A percentile compares a stretch with the other conserved stretches of the same genome.
Evolutionary conservation across 2,329 filamentous ascomycete genomes (phyloP).

Genomic region (Chaetomiaceae sp.): DNA sequence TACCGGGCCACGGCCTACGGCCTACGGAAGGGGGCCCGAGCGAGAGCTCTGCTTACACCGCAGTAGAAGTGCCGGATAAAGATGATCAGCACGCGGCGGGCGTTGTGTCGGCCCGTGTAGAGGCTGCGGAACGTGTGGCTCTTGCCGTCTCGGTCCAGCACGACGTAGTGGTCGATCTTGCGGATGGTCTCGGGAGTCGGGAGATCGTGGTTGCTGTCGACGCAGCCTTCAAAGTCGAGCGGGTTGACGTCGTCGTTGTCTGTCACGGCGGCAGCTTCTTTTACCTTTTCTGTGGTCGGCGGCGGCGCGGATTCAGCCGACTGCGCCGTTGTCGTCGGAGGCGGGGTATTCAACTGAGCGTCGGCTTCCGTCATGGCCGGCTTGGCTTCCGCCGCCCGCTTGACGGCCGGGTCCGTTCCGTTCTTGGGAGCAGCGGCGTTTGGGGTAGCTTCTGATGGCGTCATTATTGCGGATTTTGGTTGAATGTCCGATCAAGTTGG

Average conservation of each 20-base stretch:
- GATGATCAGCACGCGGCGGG: conserved; percentile 60
- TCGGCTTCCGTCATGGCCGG: not conserved
- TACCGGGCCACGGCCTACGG: too few relatives aligned
- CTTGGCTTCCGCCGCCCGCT: conserved; percentile 3
- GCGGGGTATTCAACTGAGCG: not conserved
- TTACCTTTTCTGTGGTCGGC: not conserved
- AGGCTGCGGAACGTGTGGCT: conserved; percentile 59
- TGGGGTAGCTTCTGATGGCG: conserved; percentile 1
- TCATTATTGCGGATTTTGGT: not conserved
- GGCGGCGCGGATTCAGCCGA: not conserved
- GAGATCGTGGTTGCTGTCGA: conserved; percentile 52
- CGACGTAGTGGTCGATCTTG: conserved; percentile 50
- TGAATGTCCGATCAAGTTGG: not conserved
- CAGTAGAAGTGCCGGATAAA: conserved; percentile 81
- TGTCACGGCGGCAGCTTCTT: not conserved
- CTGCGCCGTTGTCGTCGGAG: not conserved
- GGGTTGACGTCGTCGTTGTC: conserved; percentile 25
- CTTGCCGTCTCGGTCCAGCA: conserved; percentile 60
- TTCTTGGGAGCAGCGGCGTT: not conserved
- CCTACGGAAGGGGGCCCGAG: not conserved
- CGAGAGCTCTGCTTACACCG: conserved; percentile 51
- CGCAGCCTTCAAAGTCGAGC: conserved; percentile 52
- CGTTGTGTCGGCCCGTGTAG: conserved; percentile 51
- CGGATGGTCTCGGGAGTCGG: conserved; percentile 47
- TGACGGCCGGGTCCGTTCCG: conserved; percentile 8